phyloP scores from a whole-genome alignment of 1,284 basidiomycete species.

The Sparassis latifolia region DNA sequence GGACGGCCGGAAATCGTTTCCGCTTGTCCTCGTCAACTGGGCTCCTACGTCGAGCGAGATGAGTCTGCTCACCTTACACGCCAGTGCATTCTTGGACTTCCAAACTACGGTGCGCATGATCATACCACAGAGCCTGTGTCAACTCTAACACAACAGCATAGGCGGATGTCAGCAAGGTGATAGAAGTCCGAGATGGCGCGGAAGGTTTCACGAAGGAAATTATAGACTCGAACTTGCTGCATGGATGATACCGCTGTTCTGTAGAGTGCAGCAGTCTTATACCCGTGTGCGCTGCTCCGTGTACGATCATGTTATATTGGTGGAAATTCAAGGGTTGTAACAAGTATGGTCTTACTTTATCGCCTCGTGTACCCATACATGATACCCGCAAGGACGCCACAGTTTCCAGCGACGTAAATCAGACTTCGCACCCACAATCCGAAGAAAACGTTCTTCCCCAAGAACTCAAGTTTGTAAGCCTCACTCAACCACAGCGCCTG shows the following conservation, averaged over 20 bases:
- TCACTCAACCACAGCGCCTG: conserved; percentile 84
- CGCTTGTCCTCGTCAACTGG: conserved; percentile 85
- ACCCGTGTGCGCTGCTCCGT: not conserved
- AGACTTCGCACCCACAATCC: conserved; percentile 76
- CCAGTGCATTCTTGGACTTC: conserved; percentile 76
- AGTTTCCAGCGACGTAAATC: conserved; percentile 67
- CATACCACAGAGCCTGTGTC: conserved; percentile 3
- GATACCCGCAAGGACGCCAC: conserved; percentile 66
- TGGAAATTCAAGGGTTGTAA: not conserved
- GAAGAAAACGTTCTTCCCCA: conserved; percentile 68
- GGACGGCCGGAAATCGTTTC: conserved; percentile 84
- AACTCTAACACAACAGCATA: conserved; percentile 18
- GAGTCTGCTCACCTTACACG: conserved; percentile 75
- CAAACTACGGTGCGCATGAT: conserved; percentile 55
- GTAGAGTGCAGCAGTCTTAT: not conserved
- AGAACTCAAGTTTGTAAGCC: conserved; percentile 87
- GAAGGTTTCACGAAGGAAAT: conserved; percentile 71
- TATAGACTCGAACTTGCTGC: conserved; percentile 59
- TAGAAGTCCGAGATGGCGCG: conserved; percentile 77
- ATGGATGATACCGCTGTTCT: conserved; percentile 6
- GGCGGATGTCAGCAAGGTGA: conserved; percentile 69
- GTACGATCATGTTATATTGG: not conserved
- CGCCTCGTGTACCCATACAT: conserved; percentile 43
- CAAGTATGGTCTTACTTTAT: not conserved
- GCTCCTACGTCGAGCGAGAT: conserved; percentile 71